Conservation (phyloP, 2,329 filamentous ascomycete genomes). For the Cercospora beticola region DNA sequence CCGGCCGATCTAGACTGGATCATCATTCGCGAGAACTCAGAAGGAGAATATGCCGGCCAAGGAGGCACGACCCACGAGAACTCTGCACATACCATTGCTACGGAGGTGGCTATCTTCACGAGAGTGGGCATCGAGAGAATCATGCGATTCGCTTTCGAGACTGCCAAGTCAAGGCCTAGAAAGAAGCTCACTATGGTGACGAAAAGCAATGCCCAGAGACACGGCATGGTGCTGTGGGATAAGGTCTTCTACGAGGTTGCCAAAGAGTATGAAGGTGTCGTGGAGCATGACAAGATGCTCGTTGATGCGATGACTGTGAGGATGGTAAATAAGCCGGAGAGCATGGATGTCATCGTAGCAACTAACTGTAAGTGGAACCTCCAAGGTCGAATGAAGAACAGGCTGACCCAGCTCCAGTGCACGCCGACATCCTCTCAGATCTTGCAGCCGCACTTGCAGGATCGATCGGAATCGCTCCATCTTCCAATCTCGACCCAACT, state of each 20-base stretch:
- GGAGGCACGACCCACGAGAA: slow-evolving; percentile 45
- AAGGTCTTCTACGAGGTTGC: slow-evolving; percentile 48
- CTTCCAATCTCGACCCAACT: slow-evolving; percentile 67
- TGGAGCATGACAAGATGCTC: slow-evolving; percentile 50
- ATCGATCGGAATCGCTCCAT: slow-evolving; percentile 70
- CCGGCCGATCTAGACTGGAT: slow-evolving; percentile 48
- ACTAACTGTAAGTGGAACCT: slow-evolving; percentile 49
- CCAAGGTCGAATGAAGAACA: neutral
- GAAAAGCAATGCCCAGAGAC: slow-evolving; percentile 51
- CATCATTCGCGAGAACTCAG: slow-evolving; percentile 50
- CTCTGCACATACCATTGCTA: slow-evolving; percentile 44
- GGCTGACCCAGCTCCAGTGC: slow-evolving; percentile 28
- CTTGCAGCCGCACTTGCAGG: slow-evolving; percentile 68
- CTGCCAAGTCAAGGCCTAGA: slow-evolving; percentile 43
- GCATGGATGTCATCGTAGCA: slow-evolving; percentile 50
- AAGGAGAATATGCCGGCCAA: slow-evolving; percentile 52
- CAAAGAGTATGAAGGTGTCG: slow-evolving; percentile 48
- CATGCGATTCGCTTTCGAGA: slow-evolving; percentile 51
- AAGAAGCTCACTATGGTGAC: slow-evolving; percentile 53
- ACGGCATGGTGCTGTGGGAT: slow-evolving; percentile 53
- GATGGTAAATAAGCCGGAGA: slow-evolving; percentile 49
- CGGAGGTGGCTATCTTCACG: slow-evolving; percentile 51
- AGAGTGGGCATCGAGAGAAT: slow-evolving; percentile 49
- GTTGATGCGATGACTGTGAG: slow-evolving; percentile 52
- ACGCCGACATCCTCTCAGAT: slow-evolving; percentile 57